Evolutionary conservation across 192 early-diverging fungal species (phyloP).

Genomic region (Entomortierella beljakovae): DNA sequence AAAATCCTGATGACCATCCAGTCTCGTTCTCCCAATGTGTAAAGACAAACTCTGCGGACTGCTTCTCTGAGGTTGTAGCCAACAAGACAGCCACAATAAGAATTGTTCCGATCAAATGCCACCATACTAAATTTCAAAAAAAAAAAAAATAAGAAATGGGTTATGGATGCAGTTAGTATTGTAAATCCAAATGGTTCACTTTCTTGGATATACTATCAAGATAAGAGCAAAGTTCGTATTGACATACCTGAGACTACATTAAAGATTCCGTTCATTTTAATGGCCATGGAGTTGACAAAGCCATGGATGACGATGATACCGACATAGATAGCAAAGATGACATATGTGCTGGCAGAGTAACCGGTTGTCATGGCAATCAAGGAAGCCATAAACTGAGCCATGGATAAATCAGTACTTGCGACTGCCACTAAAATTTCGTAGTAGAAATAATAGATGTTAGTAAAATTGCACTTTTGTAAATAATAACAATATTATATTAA

Average conservation of each 20-base stretch:
- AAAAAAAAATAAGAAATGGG: neutral
- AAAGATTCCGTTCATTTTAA: slow-evolving; percentile 58
- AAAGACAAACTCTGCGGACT: slow-evolving; percentile 57
- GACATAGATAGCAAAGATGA: slow-evolving; percentile 62
- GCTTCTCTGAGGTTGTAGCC: slow-evolving; percentile 54
- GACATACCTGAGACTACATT: slow-evolving; percentile 62
- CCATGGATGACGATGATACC: slow-evolving; percentile 64
- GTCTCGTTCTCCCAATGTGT: slow-evolving; percentile 64
- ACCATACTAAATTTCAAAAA: slow-evolving; percentile 27
- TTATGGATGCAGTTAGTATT: too few species aligned
- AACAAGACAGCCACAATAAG: slow-evolving; percentile 61
- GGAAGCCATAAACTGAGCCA: slow-evolving; percentile 61
- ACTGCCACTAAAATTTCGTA: slow-evolving; percentile 47
- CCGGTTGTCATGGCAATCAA: slow-evolving; percentile 55
- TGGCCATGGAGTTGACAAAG: slow-evolving; percentile 61
- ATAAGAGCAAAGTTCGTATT: neutral
- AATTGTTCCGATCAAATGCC: slow-evolving; percentile 59
- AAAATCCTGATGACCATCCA: slow-evolving; percentile 59
- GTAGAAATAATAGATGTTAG: neutral
- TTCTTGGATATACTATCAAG: too few species aligned
- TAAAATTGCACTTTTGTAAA: neutral
- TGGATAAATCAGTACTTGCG: slow-evolving; percentile 61
- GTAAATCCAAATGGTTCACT: too few species aligned
- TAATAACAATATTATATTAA: neutral
- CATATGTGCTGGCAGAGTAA: slow-evolving; percentile 52